Conservation (phyloP, 2,329 filamentous ascomycete genomes). For the Nemania sp. region DNA sequence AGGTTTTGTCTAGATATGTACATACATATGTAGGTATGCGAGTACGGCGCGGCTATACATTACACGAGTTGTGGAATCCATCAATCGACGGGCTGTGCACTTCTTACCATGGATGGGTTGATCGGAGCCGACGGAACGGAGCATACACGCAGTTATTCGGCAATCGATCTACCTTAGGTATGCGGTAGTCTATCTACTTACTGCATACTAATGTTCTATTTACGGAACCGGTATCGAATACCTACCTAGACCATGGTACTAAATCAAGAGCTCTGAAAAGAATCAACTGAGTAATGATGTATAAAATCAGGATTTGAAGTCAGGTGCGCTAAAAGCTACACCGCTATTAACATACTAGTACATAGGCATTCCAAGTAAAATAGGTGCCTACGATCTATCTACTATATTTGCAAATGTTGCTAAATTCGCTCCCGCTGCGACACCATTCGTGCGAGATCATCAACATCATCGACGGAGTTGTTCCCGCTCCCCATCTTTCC, state of each 20-base stretch:
- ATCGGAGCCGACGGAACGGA: background rate
- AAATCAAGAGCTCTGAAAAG: background rate
- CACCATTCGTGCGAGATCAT: conserved; percentile 18
- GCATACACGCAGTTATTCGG: background rate
- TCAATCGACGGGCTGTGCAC: background rate
- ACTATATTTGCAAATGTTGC: background rate
- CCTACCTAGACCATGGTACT: background rate
- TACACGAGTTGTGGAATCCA: background rate
- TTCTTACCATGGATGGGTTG: background rate
- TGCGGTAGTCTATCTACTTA: background rate
- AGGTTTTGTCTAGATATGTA: background rate
- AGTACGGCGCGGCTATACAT: background rate
- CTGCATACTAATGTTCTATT: conserved; percentile 8
- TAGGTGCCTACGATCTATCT: background rate
- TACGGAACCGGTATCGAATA: background rate
- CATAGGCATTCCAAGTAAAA: too few relatives aligned
- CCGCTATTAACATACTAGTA: background rate
- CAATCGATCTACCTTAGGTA: background rate
- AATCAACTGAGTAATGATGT: background rate
- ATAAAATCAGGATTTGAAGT: conserved; percentile 1
- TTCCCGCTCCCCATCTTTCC: conserved; percentile 1
- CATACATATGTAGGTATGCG: too few relatives aligned
- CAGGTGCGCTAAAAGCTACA: background rate
- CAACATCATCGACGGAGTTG: conserved; percentile 21
- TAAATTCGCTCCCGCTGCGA: conserved; percentile 7